Base-by-base conservation (phyloP, 345 rosid genomes). In the Anacardium occidentale region DNA sequence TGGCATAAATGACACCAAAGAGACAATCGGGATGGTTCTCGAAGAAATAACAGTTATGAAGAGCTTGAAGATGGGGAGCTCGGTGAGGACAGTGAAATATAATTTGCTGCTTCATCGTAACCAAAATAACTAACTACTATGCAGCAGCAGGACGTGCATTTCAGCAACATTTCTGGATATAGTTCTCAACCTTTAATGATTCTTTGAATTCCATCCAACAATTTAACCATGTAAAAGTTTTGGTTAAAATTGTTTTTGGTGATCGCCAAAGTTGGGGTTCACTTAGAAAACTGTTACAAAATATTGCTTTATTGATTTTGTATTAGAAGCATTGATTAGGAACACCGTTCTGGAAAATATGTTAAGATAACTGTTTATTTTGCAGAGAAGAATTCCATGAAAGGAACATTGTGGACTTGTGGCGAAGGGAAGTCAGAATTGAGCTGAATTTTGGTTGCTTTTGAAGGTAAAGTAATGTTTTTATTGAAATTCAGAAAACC, bases 41-140 rank as follows among this genome's bases (percentile, higher is more conserved):
- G 93, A n/a, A 81, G 91, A 82, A 81, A 78, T 84, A 81, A 89
- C 0, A 89, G 85, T 62, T 57, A 87, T 61, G 96, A 92, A 0
- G 98, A 95, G 70, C 88, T 96, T 45, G 98, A 93, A 79, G 99
- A 96, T 82, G 99, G 99, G 48, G 98, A 95, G 74, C 80, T 95
- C 52, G 98, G 98, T 15, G 94, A 88, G 72, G 98, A 91, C 57
- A 96, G 96, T 45, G 99, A 96, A 84, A 90, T 90, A 71, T 75
- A 88, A 79, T 76, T 74, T 13, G 24, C 42, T 52, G 37, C 7
- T 60, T 11, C 40, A 45, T 47, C 10, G 20, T 29, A 29, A 72
- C 20, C 9, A 24, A 45, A 29, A 70, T 26, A 32, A 32, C 42
- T 66, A 66, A 54, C 69, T 32, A 21, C 15, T 65, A 53, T 50